These are phyloP conservation scores for Arachis hypogaea DNA, from an alignment of 306 rosid genomes.

Conservation along the genomic window DNA sequence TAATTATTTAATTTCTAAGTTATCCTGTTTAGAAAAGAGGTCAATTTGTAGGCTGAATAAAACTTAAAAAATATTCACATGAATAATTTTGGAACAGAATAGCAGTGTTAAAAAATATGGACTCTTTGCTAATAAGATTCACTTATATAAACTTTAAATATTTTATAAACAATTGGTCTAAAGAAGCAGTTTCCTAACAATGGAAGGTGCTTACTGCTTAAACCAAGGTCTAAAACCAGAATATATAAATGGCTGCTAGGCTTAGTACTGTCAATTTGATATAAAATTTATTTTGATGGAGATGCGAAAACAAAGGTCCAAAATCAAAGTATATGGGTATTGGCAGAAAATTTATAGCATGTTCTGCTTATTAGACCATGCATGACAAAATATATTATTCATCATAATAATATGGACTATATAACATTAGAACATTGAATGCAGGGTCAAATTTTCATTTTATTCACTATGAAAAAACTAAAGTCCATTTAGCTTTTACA, in stretches of 20 bases:
- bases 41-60: too few species aligned
- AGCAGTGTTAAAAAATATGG: too few species aligned
- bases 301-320: neutral
- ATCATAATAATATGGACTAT: too few species aligned
- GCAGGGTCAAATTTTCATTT: constrained; percentile 37
- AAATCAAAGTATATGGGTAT: constrained; percentile 19
- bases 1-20: too few species aligned
- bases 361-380: constrained; percentile 5
- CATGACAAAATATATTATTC: neutral
- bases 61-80: too few species aligned
- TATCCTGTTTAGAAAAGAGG: too few species aligned
- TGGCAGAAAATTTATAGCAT: neutral
- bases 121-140: neutral
- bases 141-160: too few species aligned
- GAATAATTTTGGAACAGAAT: too few species aligned
- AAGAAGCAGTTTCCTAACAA: neutral
- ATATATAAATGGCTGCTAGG: neutral
- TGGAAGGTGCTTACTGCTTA: neutral
- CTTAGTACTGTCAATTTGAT: neutral
- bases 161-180: neutral
- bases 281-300: neutral
- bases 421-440: neutral
- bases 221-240: constrained; percentile 19
- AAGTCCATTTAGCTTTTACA: neutral
- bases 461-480: constrained; percentile 31